Evolutionary conservation across 1,284 basidiomycete genomes (phyloP), one percentile per base, ranked within the genome.

Genomic region (Melampsora americana): DNA sequence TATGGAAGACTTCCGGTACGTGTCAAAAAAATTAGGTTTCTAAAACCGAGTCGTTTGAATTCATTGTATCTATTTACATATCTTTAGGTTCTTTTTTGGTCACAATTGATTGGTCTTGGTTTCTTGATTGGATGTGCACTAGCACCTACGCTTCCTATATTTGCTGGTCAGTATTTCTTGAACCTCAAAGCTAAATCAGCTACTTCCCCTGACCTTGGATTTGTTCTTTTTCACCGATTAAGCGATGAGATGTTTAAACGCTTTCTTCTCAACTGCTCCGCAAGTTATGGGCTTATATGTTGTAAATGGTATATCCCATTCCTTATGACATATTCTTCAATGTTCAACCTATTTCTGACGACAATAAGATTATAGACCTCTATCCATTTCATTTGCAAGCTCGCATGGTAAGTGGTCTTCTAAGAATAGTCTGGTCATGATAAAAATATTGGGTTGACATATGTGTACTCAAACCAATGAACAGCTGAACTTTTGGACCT

Each of bases 311-410:
- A 75, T 70, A 14, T 64, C 18, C 72, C 68, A 18, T 59, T 76
- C 89, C 88, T 89, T 89, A 89, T 66, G 83, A 90, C 1, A 89
- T 87, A 78, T 83, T 89, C 23, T 85, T 90, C 77, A 87, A 23
- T 1, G 1, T 60, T 53, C 48, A 12, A 5, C 3, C 26, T 44
- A 32, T 30, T 18, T 60, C 26, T 44, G 35, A 5, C 64, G 2
- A 5, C 14, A 53, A 60, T 26, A n/a, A 30, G 32, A 23, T 69
- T 61, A 67, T 39, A 69, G 90, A 90, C 79, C 84, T 91, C 75
- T 90, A 87, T 81, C 89, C 90, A 1, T 90, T 90, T 84, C 89
- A 91, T 79, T 83, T 89, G 28, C 90, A 90, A 81, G 89, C 90
- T 32, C 86, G 89, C 53, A 90, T 89, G 87, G 86, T 90, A 32